Evolutionary conservation across 345 rosid species (phyloP).

Genomic region (Eucalyptus erythrocorys): DNA sequence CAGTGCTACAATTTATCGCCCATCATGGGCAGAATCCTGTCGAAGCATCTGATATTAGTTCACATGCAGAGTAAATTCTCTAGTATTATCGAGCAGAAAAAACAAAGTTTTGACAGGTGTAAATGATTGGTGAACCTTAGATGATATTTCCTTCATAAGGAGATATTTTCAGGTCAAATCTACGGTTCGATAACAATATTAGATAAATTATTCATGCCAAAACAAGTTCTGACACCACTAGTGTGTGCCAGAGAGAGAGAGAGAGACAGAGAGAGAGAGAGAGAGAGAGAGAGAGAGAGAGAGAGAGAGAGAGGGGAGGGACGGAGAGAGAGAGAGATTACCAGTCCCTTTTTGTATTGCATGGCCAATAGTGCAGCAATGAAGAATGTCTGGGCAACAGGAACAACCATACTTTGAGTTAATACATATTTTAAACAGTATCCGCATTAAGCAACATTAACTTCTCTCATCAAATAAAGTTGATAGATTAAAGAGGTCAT

Average conservation of each 20-base stretch:
- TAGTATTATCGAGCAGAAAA: background rate
- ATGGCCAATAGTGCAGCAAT: slow-evolving; percentile 97
- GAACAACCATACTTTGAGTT: background rate
- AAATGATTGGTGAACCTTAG: background rate
- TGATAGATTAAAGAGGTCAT: background rate
- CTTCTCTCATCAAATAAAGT: background rate
- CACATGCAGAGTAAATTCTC: background rate
- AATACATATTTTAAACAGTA: background rate
- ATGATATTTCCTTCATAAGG: background rate
- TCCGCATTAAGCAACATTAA: background rate
- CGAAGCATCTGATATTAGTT: background rate
- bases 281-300: background rate
- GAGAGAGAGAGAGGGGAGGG: no score
- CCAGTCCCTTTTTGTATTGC: slow-evolving; percentile 96
- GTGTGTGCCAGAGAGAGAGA: background rate
- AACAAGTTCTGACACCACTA: background rate
- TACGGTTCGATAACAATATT: background rate
- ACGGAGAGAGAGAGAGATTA: slow-evolving; percentile 16
- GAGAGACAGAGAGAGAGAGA: background rate
- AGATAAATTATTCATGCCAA: background rate
- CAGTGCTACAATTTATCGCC: background rate
- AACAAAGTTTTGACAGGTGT: background rate
- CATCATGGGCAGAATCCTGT: background rate
- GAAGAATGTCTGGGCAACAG: slow-evolving; percentile 67
- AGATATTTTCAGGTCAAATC: background rate